Base-by-base conservation (phyloP, 2,329 filamentous ascomycete species). In the Amauroascus niger region DNA sequence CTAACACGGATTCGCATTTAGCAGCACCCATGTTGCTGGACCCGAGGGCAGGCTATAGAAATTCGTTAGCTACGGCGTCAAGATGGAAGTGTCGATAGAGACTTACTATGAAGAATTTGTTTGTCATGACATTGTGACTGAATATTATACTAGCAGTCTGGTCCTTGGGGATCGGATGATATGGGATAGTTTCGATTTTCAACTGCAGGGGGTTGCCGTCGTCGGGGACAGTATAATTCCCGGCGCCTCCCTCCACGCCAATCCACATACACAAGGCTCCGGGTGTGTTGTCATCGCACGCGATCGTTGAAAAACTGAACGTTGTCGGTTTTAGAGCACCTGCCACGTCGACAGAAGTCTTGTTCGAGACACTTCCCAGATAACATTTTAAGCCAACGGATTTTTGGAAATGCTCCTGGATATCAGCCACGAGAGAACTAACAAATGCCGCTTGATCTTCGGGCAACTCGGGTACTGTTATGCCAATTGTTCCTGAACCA, bases 241-340 rank as follows among this genome's bases (percentile, higher is more conserved):
- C 44, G 18, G 24, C 28, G 4, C 44, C 44, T 33, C 28, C 28
- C 16, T 32, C 24, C 9, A 47, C 44, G 33, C 33, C 33, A 32
- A 47, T 47, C 44, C 44, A 47, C 24, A 32, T 47, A 20, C 44
- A 47, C 18, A 47, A 24, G n/a, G 18, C 44, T 26, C 24, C 44
- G 2, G 44, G 24, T 9, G 24, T 47, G n/a, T 30, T 6, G 9
- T 13, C 16, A 18, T 11, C 8, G 20, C 13, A 2, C 6, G 44
- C 24, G 20, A 47, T 18, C 3, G 44, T 47, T n/a, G 28, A 32
- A 33, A 47, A 47, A 18, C 44, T 47, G 11, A 47, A 47, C 9
- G 44, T 33, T 16, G 24, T 47, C n/a, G 44, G 44, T 24, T 47
- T 37, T 37, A 37, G 14, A 16, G 33, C 14, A 11, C 40, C 18